These are phyloP conservation scores for Chlorella variabilis DNA, from an alignment of 163 green algal species.

Conservation along the genomic window DNA sequence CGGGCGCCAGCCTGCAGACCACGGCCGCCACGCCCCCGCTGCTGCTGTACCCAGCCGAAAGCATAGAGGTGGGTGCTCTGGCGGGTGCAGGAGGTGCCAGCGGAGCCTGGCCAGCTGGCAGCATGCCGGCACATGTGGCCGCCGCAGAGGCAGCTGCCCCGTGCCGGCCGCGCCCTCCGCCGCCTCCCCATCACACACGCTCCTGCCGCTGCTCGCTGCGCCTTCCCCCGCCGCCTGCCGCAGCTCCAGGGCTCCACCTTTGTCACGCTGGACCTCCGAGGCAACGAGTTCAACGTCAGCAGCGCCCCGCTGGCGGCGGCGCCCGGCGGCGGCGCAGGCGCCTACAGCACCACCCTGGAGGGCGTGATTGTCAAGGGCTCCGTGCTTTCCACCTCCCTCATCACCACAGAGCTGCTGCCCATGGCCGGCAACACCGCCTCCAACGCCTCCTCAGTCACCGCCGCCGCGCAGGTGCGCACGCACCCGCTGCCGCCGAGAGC, in stretches of 20 bases:
- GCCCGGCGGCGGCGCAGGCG: not conserved
- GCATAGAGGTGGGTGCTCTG: slow-evolving; percentile 5
- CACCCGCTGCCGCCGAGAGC: too few relatives aligned
- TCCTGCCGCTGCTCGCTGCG: too few relatives aligned
- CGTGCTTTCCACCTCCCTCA: slow-evolving; percentile 15
- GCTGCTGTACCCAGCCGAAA: slow-evolving; percentile 31
- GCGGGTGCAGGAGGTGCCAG: too few relatives aligned
- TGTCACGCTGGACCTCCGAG: slow-evolving; percentile 26
- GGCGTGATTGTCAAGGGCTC: not conserved
- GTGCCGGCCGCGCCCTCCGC: too few relatives aligned
- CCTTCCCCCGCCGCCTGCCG: too few relatives aligned
- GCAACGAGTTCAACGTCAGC: slow-evolving; percentile 7
- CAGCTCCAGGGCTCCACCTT: slow-evolving; percentile 4
- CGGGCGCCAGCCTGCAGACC: slow-evolving; percentile 18
- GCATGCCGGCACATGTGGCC: not conserved
- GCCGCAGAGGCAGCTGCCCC: too few relatives aligned
- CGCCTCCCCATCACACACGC: too few relatives aligned
- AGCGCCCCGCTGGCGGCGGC: slow-evolving; percentile 11
- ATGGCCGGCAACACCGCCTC: slow-evolving; percentile 73
- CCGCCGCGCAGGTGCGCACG: slow-evolving; percentile 90
- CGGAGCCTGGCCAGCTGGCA: too few relatives aligned
- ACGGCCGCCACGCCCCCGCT: slow-evolving; percentile 3
- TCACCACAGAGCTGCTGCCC: not conserved
- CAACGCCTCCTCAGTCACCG: not conserved
- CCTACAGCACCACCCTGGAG: not conserved